Evolutionary conservation across 1,284 basidiomycete genomes (phyloP).

Genomic region (Rhodotorula sp.): DNA sequence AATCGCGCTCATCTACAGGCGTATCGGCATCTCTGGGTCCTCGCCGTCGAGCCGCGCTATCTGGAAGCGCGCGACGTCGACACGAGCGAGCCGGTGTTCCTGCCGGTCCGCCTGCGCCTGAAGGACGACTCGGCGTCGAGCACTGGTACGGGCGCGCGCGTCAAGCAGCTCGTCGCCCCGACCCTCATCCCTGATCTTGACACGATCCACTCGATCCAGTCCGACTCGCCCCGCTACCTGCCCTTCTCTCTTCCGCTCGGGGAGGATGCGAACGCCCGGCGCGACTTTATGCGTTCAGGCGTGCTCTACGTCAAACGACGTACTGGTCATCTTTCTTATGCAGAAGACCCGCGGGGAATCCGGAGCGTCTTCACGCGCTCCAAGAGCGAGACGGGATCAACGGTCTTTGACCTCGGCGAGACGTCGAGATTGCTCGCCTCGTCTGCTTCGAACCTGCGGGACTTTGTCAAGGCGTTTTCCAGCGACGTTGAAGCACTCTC

Average conservation of each 20-base stretch:
- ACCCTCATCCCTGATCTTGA: constrained; percentile 86
- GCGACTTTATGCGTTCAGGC: constrained; percentile 67
- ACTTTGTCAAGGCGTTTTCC: constrained; percentile 80
- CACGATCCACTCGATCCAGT: constrained; percentile 69
- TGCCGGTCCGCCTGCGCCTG: constrained; percentile 81
- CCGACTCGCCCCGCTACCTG: constrained; percentile 93
- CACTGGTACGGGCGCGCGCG: constrained; percentile 48
- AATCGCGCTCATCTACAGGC: constrained; percentile 91
- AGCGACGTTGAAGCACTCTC: constrained; percentile 54
- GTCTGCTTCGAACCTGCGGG: constrained; percentile 65
- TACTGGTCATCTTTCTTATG: constrained; percentile 86
- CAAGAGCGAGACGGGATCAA: constrained; percentile 69
- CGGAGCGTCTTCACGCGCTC: constrained; percentile 80
- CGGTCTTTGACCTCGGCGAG: constrained; percentile 73
- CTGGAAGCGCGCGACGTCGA: constrained; percentile 87
- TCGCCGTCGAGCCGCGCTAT: constrained; percentile 91
- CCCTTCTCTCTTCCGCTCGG: constrained; percentile 77
- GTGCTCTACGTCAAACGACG: constrained; percentile 88
- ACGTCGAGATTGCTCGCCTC: constrained; percentile 61
- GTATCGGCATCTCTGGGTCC: constrained; percentile 89
- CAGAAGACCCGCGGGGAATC: constrained; percentile 86
- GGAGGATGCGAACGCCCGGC: constrained; percentile 62
- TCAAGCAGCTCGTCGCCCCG: constrained; percentile 78
- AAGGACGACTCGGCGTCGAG: constrained; percentile 52
- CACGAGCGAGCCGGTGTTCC: constrained; percentile 79